Percentiles rank a stretch among this genome's conserved stretches.
phyloP scores from a whole-genome alignment of 108 stramenopile species.

The Bacterosira constricta region DNA sequence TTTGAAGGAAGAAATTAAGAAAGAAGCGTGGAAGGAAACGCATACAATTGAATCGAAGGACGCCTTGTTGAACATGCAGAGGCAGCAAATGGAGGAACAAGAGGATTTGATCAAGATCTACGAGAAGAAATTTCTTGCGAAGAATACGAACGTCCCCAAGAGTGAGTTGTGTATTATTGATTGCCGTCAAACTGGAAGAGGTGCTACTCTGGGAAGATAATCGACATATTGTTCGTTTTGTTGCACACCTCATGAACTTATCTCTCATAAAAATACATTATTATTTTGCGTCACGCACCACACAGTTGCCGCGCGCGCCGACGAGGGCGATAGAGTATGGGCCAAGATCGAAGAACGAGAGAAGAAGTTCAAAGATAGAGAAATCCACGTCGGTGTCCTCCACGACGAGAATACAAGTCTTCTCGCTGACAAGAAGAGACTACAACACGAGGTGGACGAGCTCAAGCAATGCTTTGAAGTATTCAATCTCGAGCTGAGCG shows the following conservation, averaged over 20 bases:
- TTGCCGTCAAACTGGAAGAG: too few relatives aligned
- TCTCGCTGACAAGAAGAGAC: background rate
- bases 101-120: background rate
- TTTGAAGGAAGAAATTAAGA: slow-evolving; percentile 6
- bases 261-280: too few relatives aligned
- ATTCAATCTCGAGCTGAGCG: background rate
- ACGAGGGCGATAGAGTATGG: slow-evolving; percentile 5
- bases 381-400: background rate
- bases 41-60: background rate
- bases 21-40: background rate
- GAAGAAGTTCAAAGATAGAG: background rate
- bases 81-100: slow-evolving; percentile 2
- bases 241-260: too few relatives aligned
- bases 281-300: too few relatives aligned
- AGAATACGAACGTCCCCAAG: slow-evolving; percentile 3
- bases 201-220: too few relatives aligned
- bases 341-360: slow-evolving; percentile 13
- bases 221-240: too few relatives aligned
- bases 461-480: background rate
- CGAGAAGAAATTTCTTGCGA: slow-evolving; percentile 3
- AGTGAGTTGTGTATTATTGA: background rate
- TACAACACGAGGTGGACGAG: background rate
- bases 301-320: slow-evolving; percentile 11
- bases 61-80: background rate
- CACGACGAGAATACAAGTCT: slow-evolving; percentile 2